phyloP scores from a whole-genome alignment of 176 grass and related monocot genomes.

The Zizania latifolia region DNA sequence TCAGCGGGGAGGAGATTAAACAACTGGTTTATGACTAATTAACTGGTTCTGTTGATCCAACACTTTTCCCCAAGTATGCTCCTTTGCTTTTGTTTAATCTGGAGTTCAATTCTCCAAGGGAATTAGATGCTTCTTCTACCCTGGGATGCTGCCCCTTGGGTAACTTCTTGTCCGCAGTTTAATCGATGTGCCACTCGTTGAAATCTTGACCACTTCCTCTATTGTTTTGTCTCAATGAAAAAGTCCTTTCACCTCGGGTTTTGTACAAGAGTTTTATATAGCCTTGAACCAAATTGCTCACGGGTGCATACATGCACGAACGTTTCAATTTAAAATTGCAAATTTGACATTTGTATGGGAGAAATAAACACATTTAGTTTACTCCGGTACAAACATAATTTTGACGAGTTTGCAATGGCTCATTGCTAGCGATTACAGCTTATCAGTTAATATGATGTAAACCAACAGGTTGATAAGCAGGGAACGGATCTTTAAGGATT shows the following conservation, averaged over 20 bases:
- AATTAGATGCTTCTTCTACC: constrained; percentile 78
- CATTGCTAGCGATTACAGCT: neutral
- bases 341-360: neutral
- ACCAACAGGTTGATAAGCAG: neutral
- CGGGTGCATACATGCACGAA: neutral
- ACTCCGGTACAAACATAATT: neutral
- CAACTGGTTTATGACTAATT: constrained; percentile 23
- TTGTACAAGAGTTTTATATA: neutral
- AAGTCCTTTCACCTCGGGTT: neutral
- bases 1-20: constrained; percentile 31
- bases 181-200: constrained; percentile 27
- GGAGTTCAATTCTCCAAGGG: constrained; percentile 13
- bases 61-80: constrained; percentile 39
- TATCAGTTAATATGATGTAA: neutral
- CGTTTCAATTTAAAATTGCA: neutral
- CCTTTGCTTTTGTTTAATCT: constrained; percentile 35
- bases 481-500: neutral
- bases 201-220: constrained; percentile 17
- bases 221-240: constrained; percentile 15
- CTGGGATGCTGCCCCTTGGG: constrained; percentile 41
- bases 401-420: neutral
- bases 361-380: neutral
- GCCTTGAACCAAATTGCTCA: neutral
- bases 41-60: constrained; percentile 46
- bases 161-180: constrained; percentile 41